These are phyloP conservation scores for Colletotrichum agaves DNA, from an alignment of 2,329 filamentous ascomycete genomes.

Conservation along the genomic window DNA sequence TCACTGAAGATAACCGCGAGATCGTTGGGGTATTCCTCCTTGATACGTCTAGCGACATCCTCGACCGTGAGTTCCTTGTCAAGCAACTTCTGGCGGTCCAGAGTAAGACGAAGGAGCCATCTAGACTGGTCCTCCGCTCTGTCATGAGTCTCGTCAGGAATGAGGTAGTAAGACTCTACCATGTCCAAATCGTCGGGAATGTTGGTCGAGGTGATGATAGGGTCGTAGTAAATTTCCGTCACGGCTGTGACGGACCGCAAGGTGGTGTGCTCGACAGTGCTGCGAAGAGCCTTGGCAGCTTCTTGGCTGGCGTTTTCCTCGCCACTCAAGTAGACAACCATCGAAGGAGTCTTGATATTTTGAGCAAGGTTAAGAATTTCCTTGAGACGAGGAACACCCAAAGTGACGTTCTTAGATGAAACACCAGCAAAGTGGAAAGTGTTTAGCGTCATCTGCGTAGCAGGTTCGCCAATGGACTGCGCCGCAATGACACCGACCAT, in stretches of 20 bases:
- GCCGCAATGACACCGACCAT: conserved; percentile 99
- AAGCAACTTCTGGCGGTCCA: conserved; percentile 93
- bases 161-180: conserved; percentile 96
- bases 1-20: conserved; percentile 96
- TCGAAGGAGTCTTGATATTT: conserved; percentile 98
- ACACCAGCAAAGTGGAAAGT: conserved; percentile 99
- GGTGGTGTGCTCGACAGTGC: conserved; percentile 92
- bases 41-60: conserved; percentile 90
- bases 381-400: conserved; percentile 98
- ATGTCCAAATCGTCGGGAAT: conserved; percentile 92
- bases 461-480: conserved; percentile 98
- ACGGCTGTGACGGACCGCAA: conserved; percentile 89
- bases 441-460: conserved; percentile 99
- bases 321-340: conserved; percentile 85
- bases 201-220: conserved; percentile 84
- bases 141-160: conserved; percentile 79
- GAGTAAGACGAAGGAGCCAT: conserved; percentile 93
- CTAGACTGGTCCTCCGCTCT: conserved; percentile 81
- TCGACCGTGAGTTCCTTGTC: conserved; percentile 94
- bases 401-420: conserved; percentile 98
- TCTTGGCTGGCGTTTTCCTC: conserved; percentile 75
- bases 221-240: conserved; percentile 98
- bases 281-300: conserved; percentile 85
- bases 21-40: conserved; percentile 85
- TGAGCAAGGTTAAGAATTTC: conserved; percentile 98